Conservation (phyloP, 495 filamentous ascomycete genomes). For the Daldinia vernicosa region DNA sequence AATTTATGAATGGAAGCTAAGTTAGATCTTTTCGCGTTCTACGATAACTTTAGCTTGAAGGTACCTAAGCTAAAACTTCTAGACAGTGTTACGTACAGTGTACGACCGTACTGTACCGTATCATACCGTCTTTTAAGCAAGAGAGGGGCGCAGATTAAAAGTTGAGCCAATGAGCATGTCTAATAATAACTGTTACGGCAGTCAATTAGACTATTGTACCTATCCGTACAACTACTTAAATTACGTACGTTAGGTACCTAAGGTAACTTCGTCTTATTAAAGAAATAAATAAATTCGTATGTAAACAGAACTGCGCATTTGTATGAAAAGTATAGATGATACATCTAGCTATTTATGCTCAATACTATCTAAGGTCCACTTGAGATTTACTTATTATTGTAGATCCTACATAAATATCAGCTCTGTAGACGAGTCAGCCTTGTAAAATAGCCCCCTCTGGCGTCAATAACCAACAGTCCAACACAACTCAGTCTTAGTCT, state of each 20-base stretch:
- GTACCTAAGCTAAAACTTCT: constrained; percentile 1
- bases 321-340: constrained; percentile 5
- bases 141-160: neutral
- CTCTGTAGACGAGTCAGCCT: neutral
- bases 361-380: neutral
- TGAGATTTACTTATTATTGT: neutral
- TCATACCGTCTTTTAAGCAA: neutral
- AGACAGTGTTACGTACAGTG: constrained; percentile 9
- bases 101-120: neutral
- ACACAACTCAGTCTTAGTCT: neutral
- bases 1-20: constrained; percentile 45
- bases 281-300: constrained; percentile 13
- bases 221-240: too few relatives aligned
- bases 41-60: constrained; percentile 18
- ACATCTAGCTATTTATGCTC: neutral
- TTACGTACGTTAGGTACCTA: too few relatives aligned
- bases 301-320: constrained; percentile 3
- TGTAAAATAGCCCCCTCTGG: neutral
- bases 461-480: neutral
- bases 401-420: neutral
- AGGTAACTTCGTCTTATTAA: neutral
- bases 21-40: constrained; percentile 25
- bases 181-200: neutral
- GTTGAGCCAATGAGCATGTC: neutral
- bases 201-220: neutral